phyloP scores from a whole-genome alignment of 148 eudicot genomes.

The Chenopodium suecicum region DNA sequence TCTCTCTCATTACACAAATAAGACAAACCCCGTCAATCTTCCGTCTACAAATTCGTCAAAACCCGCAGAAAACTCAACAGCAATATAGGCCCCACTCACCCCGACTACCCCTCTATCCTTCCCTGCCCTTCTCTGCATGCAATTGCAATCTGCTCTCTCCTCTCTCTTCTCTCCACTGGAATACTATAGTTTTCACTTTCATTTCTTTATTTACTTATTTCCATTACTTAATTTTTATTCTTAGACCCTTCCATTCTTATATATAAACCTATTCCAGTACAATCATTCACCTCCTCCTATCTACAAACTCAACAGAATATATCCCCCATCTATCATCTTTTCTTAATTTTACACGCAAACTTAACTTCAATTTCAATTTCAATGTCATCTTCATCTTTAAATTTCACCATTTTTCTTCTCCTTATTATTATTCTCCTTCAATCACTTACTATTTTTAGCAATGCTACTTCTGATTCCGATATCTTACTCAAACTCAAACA shows the following conservation, averaged over 20 bases:
- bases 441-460: not conserved
- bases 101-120: not conserved
- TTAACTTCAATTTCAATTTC: not conserved
- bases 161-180: not conserved
- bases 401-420: not conserved
- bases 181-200: not conserved
- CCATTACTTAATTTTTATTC: conserved; percentile 21
- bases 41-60: not conserved
- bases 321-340: not conserved
- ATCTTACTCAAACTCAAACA: conserved; percentile 46
- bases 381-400: not conserved
- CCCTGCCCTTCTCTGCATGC: conserved; percentile 10
- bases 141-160: not conserved
- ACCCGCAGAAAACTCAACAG: not conserved
- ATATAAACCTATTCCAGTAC: not conserved
- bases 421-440: not conserved
- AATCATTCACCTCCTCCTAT: not conserved
- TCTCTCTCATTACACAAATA: not conserved
- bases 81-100: not conserved
- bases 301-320: not conserved
- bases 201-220: not conserved
- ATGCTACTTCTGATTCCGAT: conserved; percentile 44
- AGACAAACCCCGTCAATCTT: conserved; percentile 12
- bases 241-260: conserved; percentile 29
- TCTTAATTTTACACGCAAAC: not conserved